Conservation (phyloP, 2,329 filamentous ascomycete species). For the Parafenestella ontariensis region DNA sequence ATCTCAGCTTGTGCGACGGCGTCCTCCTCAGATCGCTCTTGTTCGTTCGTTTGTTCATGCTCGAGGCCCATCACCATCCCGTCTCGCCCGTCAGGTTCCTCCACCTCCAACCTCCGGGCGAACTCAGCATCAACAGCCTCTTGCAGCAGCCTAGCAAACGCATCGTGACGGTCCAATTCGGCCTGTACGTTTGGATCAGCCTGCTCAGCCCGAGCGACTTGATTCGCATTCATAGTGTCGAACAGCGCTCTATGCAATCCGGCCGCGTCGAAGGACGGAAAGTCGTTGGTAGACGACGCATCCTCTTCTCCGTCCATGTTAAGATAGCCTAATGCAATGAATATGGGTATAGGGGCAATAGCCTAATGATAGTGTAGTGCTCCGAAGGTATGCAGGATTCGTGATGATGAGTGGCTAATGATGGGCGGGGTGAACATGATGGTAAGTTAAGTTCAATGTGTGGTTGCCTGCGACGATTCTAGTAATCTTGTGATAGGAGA, state of each 20-base stretch:
- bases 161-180: background rate
- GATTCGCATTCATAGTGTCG: background rate
- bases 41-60: too few species aligned
- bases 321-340: background rate
- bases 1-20: background rate
- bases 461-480: background rate
- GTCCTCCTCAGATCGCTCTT: background rate
- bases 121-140: background rate
- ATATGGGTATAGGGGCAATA: background rate
- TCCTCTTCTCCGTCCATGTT: background rate
- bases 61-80: background rate
- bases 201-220: background rate
- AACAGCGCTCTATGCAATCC: background rate
- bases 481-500: background rate
- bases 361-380: background rate
- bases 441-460: background rate
- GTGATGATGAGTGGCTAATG: background rate
- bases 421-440: background rate
- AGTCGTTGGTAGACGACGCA: too few species aligned
- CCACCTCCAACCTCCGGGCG: background rate
- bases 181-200: background rate
- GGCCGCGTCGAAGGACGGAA: background rate
- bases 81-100: background rate
- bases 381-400: background rate
- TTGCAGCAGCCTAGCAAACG: background rate